phyloP scores from a whole-genome alignment of 2,329 filamentous ascomycete genomes.

The Epichloe coenophiala region DNA sequence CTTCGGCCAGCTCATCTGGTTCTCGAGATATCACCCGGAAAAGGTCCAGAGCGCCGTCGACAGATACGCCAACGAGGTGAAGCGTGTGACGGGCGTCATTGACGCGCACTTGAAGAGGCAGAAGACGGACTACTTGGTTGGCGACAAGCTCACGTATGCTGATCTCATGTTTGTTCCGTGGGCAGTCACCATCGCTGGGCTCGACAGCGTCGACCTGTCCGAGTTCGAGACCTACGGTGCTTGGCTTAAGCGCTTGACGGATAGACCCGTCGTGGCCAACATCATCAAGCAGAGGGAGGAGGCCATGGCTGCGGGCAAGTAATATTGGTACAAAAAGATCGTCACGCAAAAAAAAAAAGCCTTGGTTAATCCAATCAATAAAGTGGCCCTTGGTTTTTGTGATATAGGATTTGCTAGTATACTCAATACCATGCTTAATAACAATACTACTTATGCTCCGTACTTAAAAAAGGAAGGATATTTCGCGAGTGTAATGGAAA shows the following conservation, averaged over 20 bases:
- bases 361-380: too few species aligned
- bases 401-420: too few species aligned
- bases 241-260: slow-evolving; percentile 3
- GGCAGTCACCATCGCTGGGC: neutral
- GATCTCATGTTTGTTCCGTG: slow-evolving; percentile 15
- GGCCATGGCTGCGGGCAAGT: neutral
- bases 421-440: too few species aligned
- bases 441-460: too few species aligned
- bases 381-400: too few species aligned
- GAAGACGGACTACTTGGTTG: slow-evolving; percentile 11
- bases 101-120: slow-evolving; percentile 11
- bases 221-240: slow-evolving; percentile 3
- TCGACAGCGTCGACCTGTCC: neutral
- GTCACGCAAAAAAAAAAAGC: neutral
- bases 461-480: too few species aligned
- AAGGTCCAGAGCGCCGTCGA: slow-evolving; percentile 15
- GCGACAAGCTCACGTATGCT: slow-evolving; percentile 12
- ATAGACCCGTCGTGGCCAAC: slow-evolving; percentile 1
- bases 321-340: too few species aligned
- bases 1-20: slow-evolving; percentile 14
- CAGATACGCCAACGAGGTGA: slow-evolving; percentile 17
- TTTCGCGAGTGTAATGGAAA: neutral
- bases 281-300: slow-evolving; percentile 3
- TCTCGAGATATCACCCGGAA: slow-evolving; percentile 10
- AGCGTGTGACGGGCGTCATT: slow-evolving; percentile 16